Base-by-base conservation (phyloP, 805 yeast genomes). In the Ogataea zsoltii region DNA sequence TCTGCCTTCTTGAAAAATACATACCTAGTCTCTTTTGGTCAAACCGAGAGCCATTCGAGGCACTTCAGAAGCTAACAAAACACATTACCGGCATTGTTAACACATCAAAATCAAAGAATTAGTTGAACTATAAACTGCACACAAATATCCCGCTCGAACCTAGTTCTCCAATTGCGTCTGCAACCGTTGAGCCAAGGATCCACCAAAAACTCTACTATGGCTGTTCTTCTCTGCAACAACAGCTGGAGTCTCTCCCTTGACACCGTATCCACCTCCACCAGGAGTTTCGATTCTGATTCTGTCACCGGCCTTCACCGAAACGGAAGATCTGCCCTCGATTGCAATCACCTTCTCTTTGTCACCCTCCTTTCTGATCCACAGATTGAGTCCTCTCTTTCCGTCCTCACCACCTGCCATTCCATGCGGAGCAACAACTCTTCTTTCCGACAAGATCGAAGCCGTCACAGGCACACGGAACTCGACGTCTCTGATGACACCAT, bases 191-290 rank as follows among this genome's bases (percentile, higher is more conserved):
- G 60, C 47, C 3, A 68, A 50, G 2, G 70, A 65, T 3, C 40
- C 40, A n/a, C 31, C 23, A 3, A 28, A 19, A 15, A 21, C 19
- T 29, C 23, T 35, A n/a, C 23, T 23, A 13, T 11, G 3, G 7
- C 26, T 12, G 19, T 7, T 34, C 37, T 15, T 35, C 15, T 17
- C 26, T 5, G 9, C 38, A 18, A 12, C 25, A 3, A 11, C 18
- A 10, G 16, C 13, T 3, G 11, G 4, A 12, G n/a, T 34, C 28
- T 34, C 19, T 7, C 23, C 38, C 17, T 6, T 6, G 7, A 36
- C 42, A 29, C 95, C 95, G 63, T 73, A 87, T 0, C 90, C 96
- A 35, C 94, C 96, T 26, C 94, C 96, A 35, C 96, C 96, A 2
- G 96, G 96, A 0, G 96, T 87, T 55, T 70, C 63, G 30, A 88